These are phyloP conservation scores for Phialemoniopsis sp. DNA, from an alignment of 2,329 filamentous ascomycete genomes.

Conservation along the genomic window DNA sequence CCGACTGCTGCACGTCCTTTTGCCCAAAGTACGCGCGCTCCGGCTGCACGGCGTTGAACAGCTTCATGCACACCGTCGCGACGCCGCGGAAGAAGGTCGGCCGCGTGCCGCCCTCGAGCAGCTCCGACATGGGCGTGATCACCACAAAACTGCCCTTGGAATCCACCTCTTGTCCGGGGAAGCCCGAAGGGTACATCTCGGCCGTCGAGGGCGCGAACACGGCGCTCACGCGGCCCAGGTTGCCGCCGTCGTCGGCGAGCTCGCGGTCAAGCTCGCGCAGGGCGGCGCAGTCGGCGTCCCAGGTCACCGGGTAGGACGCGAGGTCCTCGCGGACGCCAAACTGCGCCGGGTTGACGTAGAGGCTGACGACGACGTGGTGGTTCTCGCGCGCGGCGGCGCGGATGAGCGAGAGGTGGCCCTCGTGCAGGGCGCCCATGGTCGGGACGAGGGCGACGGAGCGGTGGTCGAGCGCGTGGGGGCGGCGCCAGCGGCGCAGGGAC, in stretches of 20 bases:
- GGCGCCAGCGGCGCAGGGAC: slow-evolving; percentile 66
- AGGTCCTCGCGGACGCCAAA: slow-evolving; percentile 90
- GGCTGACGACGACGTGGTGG: slow-evolving; percentile 81
- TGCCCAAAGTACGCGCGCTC: slow-evolving; percentile 90
- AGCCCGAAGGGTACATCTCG: slow-evolving; percentile 85
- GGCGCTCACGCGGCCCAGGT: slow-evolving; percentile 68
- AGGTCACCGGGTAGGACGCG: slow-evolving; percentile 83
- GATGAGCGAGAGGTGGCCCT: slow-evolving; percentile 82
- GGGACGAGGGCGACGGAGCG: slow-evolving; percentile 83
- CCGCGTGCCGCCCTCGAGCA: slow-evolving; percentile 79
- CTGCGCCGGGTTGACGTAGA: slow-evolving; percentile 96
- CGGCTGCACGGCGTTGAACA: slow-evolving; percentile 78
- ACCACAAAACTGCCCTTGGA: slow-evolving; percentile 87
- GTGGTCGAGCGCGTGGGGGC: slow-evolving; percentile 59
- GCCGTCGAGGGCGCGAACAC: slow-evolving; percentile 81
- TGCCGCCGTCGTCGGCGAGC: slow-evolving; percentile 55
- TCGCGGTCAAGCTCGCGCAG: slow-evolving; percentile 67
- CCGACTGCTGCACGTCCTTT: slow-evolving; percentile 96
- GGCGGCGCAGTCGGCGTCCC: slow-evolving; percentile 69
- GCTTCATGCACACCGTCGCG: slow-evolving; percentile 92
- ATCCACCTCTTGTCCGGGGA: slow-evolving; percentile 64
- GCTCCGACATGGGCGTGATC: slow-evolving; percentile 76
- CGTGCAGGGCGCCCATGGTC: slow-evolving; percentile 97
- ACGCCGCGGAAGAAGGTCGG: slow-evolving; percentile 97
- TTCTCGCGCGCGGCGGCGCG: slow-evolving; percentile 80